Evolutionary conservation across 148 eudicot species (phyloP), one percentile per base, ranked within the genome.

Genomic region (Fagopyrum homotropicum): DNA sequence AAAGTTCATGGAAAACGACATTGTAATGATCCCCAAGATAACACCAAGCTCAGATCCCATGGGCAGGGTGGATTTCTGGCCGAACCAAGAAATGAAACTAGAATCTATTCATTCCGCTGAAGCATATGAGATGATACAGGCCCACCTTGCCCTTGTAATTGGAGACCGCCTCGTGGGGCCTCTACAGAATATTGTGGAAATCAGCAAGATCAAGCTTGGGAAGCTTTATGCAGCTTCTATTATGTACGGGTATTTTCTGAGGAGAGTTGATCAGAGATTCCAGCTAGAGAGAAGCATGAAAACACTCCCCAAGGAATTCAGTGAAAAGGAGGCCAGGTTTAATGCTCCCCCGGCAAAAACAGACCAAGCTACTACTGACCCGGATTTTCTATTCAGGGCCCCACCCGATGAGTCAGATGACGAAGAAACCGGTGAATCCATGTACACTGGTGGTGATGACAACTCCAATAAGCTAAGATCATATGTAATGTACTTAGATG

Each of bases 151-250:
- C 63, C 86, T 88, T 26, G 90, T 95, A 48, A 85, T 95, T 3
- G 97, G 93, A 0, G 97, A 92, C 45, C 89, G 93, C 2, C 81
- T 79, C 10, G 89, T 88, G 72, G 92, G 94, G 11, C 94, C 98
- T 43, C 73, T 90, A 47, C 87, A 85, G 63, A 77, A 81, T 50
- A 72, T 84, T 4, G 75, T 90, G 3, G 88, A 92, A 72, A 92
- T 92, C 55, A 95, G 98, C 83, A 95, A 95, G 80, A 79, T 95
- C 43, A 90, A 95, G 80, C 94, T 95, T 5, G 97, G 99, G 9
- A 95, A 95, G 82, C 81, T 95, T 2, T 95, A 95, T 64, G 99
- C 99, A 68, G 99, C 98, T 69, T 92, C 99, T 22, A 92, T 92
- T 26, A 95, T 92, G 88, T 95, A 95, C 59, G 99, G 99, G 1